Conservation (phyloP, 192 early-diverging fungal species). For the Chytriomyces confervae region DNA sequence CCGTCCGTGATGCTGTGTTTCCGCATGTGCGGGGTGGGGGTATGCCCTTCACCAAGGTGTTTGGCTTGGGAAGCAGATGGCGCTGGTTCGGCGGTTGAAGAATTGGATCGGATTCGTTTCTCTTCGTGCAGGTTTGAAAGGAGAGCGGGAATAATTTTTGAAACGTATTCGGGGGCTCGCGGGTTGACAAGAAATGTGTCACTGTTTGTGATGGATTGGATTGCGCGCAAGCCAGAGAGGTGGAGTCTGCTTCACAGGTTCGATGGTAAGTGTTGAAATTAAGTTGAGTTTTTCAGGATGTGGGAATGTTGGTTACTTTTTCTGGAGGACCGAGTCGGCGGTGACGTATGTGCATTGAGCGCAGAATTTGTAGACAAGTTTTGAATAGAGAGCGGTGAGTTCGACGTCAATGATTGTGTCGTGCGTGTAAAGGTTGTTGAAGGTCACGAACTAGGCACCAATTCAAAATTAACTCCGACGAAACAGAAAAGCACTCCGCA, state of each 20-base stretch:
- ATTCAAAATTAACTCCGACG: not conserved
- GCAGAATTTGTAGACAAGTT: conserved; percentile 46
- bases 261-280: not conserved
- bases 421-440: conserved; percentile 65
- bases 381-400: conserved; percentile 44
- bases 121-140: conserved; percentile 44
- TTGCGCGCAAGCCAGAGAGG: conserved; percentile 46
- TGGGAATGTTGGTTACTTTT: conserved; percentile 35
- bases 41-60: no score
- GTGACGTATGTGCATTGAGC: conserved; percentile 21
- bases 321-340: conserved; percentile 28
- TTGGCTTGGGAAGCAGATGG: not conserved
- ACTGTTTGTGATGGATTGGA: conserved; percentile 42
- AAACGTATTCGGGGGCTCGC: conserved; percentile 32
- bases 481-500: not conserved
- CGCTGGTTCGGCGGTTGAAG: not conserved
- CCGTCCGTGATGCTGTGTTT: conserved; percentile 42
- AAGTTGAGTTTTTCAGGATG: not conserved
- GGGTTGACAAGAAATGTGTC: conserved; percentile 40
- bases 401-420: conserved; percentile 74
- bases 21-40: conserved; percentile 13
- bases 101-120: not conserved
- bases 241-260: conserved; percentile 30
- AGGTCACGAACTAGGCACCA: conserved; percentile 65
- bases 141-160: conserved; percentile 44